Base-by-base conservation (phyloP, 495 filamentous ascomycete genomes). In the Podospora pseudoanserina region DNA sequence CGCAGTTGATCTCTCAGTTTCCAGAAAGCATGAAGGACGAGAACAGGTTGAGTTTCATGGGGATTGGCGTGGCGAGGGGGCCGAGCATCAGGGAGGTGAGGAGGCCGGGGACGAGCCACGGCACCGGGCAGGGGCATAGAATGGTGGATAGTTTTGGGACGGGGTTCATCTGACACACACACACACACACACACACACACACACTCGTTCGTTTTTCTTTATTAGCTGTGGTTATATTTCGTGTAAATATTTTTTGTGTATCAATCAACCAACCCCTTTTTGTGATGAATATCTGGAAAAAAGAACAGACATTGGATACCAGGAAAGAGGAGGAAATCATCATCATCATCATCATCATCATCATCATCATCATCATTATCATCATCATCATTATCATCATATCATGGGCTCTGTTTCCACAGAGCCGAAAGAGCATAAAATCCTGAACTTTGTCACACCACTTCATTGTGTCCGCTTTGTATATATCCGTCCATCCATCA, bases 41-140 rank as follows among this genome's bases (percentile, higher is more conserved):
- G 54, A 55, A 26, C 32, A n/a, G 7, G 19, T 20, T 60, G 6
- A 39, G 66, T 23, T 71, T 66, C 30, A 71, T 76, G 49, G 76
- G 68, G 0, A 77, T 78, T 28, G 76, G 76, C 4, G 59, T 78
- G 62, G 76, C 76, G 53, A 49, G 76, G 32, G 76, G 76, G 6
- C 69, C 70, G 64, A 77, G 75, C n/a, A 69, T 78, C 18, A 56
- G 72, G 28, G 67, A 70, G 26, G 39, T 57, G 39, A 55, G 68
- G 44, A 44, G 68, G 57, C 67, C 65, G 26, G 56, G 61, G 66
- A 67, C 60, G 34, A 26, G 65, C 15, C 44, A 53, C 9, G 62
- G 54, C 16, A 19, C 49, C 30, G 16, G 49, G 11, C 58, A 16
- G 2, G 23, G 27, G 28, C 26, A 49, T 19, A 60, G 26, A 27